A percentile compares a stretch with the other conserved stretches of the same genome.
Evolutionary conservation across 2,329 filamentous ascomycete species (phyloP).

Genomic region (Pseudocercospora crystallina): DNA sequence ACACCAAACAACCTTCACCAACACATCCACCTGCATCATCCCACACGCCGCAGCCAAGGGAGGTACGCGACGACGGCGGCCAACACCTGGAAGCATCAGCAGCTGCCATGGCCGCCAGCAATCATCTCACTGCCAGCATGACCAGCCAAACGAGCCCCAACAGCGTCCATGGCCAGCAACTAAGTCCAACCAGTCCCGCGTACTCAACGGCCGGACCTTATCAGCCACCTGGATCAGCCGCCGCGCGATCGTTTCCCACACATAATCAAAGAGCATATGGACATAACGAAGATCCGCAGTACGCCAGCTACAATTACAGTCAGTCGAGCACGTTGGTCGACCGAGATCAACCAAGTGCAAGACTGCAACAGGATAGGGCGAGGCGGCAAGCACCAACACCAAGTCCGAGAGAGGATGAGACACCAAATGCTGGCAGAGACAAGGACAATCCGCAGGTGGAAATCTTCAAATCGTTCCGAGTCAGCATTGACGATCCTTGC

Average conservation of each 20-base stretch:
- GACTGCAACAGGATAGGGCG: constrained; percentile 25
- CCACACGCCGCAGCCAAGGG: constrained; percentile 30
- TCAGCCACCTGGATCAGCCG: constrained; percentile 28
- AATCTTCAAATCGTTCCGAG: constrained; percentile 98
- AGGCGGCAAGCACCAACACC: constrained; percentile 32
- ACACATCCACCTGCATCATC: constrained; percentile 41
- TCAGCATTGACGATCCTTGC: constrained; percentile 97
- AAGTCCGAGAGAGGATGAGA: constrained; percentile 33
- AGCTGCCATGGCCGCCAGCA: constrained; percentile 51
- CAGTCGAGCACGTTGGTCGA: constrained; percentile 25
- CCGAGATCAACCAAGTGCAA: constrained; percentile 18
- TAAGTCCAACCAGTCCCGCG: constrained; percentile 52
- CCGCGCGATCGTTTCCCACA: constrained; percentile 32
- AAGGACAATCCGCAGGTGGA: constrained; percentile 64
- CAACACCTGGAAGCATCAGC: constrained; percentile 49
- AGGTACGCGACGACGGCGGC: constrained; percentile 34
- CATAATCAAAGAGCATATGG: constrained; percentile 18
- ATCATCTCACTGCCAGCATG: constrained; percentile 52
- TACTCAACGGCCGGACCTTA: constrained; percentile 40
- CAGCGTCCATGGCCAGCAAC: constrained; percentile 39
- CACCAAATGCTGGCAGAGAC: constrained; percentile 24
- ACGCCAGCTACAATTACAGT: constrained; percentile 27
- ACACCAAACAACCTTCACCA: constrained; percentile 52
- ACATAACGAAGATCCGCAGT: constrained; percentile 26
- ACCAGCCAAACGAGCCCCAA: constrained; percentile 43